phyloP scores from a whole-genome alignment of 768 basidiomycete genomes.

The Ramaria rubella region DNA sequence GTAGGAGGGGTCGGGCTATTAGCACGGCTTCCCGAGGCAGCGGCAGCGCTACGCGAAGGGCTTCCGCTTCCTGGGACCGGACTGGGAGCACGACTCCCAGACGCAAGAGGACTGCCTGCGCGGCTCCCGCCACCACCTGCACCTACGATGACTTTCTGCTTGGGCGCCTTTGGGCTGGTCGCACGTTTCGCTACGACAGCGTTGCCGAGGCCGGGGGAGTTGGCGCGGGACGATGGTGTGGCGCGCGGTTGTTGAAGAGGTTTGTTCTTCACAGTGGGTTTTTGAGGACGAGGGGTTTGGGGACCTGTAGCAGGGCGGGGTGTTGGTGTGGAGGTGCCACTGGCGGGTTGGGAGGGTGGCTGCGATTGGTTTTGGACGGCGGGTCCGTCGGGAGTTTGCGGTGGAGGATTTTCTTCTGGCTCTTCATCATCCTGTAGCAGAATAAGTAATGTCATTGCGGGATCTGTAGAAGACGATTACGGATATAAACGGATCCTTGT shows the following conservation, averaged over 20 bases:
- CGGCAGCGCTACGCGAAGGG: conserved; percentile 29
- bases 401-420: conserved; percentile 46
- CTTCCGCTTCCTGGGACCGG: conserved; percentile 38
- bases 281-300: conserved; percentile 35
- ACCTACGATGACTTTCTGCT: conserved; percentile 37
- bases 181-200: conserved; percentile 78
- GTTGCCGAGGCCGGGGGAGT: conserved; percentile 57
- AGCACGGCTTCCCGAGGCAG: conserved; percentile 28
- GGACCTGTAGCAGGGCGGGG: conserved; percentile 26
- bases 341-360: conserved; percentile 5
- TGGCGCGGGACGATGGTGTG: conserved; percentile 44
- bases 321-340: neutral
- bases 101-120: conserved; percentile 49
- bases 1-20: conserved; percentile 27
- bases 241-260: conserved; percentile 18
- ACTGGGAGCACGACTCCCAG: conserved; percentile 45
- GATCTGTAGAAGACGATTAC: conserved; percentile 35
- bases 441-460: conserved; percentile 11
- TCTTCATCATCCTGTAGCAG: conserved; percentile 64
- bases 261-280: conserved; percentile 14
- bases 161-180: conserved; percentile 70
- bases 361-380: conserved; percentile 11
- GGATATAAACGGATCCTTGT: conserved; percentile 78
- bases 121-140: conserved; percentile 37
- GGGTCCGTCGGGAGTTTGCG: conserved; percentile 17